Conservation (phyloP, 2,329 filamentous ascomycete genomes). For the Microdochium nivale region DNA sequence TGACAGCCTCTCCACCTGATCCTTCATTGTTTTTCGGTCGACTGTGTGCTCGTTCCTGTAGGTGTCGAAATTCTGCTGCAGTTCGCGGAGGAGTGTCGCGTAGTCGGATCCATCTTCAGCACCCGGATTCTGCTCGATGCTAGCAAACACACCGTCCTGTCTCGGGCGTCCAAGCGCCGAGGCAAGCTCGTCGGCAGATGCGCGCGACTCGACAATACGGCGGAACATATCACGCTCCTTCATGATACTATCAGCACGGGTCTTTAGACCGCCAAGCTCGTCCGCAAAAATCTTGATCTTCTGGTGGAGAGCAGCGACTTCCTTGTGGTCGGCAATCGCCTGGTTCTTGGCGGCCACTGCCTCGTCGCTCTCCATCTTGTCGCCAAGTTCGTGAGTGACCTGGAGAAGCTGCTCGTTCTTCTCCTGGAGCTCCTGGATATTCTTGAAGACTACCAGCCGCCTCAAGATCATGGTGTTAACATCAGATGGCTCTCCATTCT, state of each 20-base stretch:
- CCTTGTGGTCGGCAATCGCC: constrained; percentile 56
- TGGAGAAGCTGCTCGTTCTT: constrained; percentile 81
- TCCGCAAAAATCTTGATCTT: constrained; percentile 72
- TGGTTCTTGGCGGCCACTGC: constrained; percentile 59
- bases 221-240: constrained; percentile 97
- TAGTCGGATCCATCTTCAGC: constrained; percentile 56
- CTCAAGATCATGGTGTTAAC: constrained; percentile 86
- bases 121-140: constrained; percentile 48
- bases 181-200: constrained; percentile 51
- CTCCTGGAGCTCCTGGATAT: constrained; percentile 73
- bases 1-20: constrained; percentile 75
- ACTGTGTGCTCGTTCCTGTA: constrained; percentile 79
- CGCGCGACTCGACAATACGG: constrained; percentile 74
- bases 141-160: constrained; percentile 49
- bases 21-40: constrained; percentile 73
- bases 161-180: constrained; percentile 66
- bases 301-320: constrained; percentile 64
- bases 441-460: constrained; percentile 82
- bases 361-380: constrained; percentile 86
- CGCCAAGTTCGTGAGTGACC: constrained; percentile 75
- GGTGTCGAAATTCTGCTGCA: constrained; percentile 83
- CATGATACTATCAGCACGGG: constrained; percentile 85
- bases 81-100: constrained; percentile 70
- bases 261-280: constrained; percentile 72
- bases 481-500: constrained; percentile 66